Base-by-base conservation (phyloP, 768 basidiomycete species). In the Tricholoma flavovirens region DNA sequence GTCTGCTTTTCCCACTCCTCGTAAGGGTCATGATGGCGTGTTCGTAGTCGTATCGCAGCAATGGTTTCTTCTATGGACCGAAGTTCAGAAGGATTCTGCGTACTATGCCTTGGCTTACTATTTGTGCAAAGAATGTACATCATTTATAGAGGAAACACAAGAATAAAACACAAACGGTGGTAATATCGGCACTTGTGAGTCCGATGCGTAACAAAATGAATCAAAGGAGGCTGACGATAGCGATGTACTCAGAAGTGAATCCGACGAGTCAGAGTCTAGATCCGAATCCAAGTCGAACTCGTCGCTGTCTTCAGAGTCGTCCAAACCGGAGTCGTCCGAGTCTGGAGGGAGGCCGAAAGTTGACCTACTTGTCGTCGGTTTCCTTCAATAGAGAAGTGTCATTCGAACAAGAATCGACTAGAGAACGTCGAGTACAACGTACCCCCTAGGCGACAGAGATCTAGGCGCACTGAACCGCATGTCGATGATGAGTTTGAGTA, bases 1-100 rank as follows among this genome's bases (percentile, higher is more conserved):
- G 77, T 77, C 57, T 76, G 69, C 55, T 74, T 73, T 66, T 81
- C 76, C 81, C 81, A 83, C 62, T 82, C 78, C 66, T 81, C 80
- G 57, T 82, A 83, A 55, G 79, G 79, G 59, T 83, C 80, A 58
- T 76, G 71, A 72, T 81, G 75, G 51, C 76, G 75, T 17, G 77
- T 75, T 30, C 78, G 75, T 30, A 79, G 69, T 29, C 80, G 75
- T 60, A 83, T 81, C 21, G 80, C 73, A 12, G 79, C 75, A 21
- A 82, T 65, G 1, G 79, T 78, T 21, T 81, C 81, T 35, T 80
- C 77, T 36, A 79, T 69, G 21, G 75, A 63, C 43, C 72, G 73
- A 60, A 68, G 70, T 56, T 81, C 77, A 9, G 70, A 67, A 15
- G 73, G 66, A 33, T 68, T 71, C n/a, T 69, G 73, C 19, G 59